phyloP scores from a whole-genome alignment of 1,139 yeast genomes.

The Pichia sp. region DNA sequence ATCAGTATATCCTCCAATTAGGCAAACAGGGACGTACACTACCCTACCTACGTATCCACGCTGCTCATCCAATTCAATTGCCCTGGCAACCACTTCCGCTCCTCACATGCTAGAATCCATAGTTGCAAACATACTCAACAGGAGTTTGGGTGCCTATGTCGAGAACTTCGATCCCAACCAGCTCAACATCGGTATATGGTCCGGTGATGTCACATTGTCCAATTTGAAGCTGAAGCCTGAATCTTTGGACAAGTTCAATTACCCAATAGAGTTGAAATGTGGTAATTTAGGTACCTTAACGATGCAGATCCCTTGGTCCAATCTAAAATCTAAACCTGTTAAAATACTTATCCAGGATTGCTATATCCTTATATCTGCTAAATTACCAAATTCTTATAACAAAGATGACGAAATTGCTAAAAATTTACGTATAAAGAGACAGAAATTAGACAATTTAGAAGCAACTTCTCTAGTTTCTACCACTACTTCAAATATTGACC shows the following conservation, averaged over 20 bases:
- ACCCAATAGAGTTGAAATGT: constrained; percentile 84
- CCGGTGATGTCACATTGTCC: constrained; percentile 86
- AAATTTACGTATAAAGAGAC: constrained; percentile 57
- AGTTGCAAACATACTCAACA: constrained; percentile 47
- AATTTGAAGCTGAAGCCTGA: constrained; percentile 72
- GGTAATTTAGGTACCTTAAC: constrained; percentile 90
- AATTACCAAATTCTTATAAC: constrained; percentile 45
- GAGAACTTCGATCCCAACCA: constrained; percentile 95
- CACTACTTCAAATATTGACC: constrained; percentile 31
- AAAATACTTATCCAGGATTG: constrained; percentile 85
- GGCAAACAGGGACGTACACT: too few species aligned
- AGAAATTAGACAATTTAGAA: constrained; percentile 65
- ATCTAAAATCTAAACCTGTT: constrained; percentile 87
- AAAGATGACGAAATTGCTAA: constrained; percentile 60
- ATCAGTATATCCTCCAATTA: too few species aligned
- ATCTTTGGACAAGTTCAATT: constrained; percentile 74
- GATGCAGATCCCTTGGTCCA: constrained; percentile 95
- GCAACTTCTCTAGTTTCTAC: constrained; percentile 19
- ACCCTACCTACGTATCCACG: too few species aligned
- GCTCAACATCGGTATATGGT: constrained; percentile 92
- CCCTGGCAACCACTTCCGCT: too few species aligned
- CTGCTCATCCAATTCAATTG: too few species aligned
- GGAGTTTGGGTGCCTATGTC: constrained; percentile 64
- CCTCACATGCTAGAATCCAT: constrained; percentile 46
- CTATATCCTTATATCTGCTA: constrained; percentile 74